phyloP scores from a whole-genome alignment of 228 moss, liverwort and hornwort species.

The Sphagnum magellanicum region DNA sequence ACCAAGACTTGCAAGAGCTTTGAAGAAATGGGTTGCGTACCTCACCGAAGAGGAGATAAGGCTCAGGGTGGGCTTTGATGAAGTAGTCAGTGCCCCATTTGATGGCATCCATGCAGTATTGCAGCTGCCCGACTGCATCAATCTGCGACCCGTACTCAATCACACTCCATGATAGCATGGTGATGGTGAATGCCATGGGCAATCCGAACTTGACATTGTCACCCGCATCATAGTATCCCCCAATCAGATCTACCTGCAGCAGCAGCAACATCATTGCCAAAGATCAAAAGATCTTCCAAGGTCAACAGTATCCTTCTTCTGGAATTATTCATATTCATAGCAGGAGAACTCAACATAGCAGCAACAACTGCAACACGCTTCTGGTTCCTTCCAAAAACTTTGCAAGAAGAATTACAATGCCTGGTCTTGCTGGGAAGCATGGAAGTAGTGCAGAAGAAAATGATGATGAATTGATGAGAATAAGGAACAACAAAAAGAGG shows the following conservation, averaged over 20 bases:
- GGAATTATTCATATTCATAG: too few species aligned
- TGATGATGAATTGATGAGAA: too few species aligned
- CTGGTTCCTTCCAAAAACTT: too few species aligned
- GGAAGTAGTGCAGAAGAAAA: too few species aligned
- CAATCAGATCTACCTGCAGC: conserved; percentile 11
- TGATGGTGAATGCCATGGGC: conserved; percentile 10
- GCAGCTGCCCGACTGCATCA: conserved; percentile 8
- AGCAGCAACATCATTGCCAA: not conserved
- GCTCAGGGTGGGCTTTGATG: conserved; percentile 18
- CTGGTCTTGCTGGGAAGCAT: too few species aligned
- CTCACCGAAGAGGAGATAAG: conserved; percentile 27
- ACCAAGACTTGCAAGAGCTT: too few species aligned
- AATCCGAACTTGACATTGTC: conserved; percentile 13
- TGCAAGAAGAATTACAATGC: too few species aligned
- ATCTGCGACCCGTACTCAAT: conserved; percentile 9
- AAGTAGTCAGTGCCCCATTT: conserved; percentile 15
- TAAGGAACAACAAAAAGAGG: too few species aligned
- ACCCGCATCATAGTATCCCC: conserved; percentile 12
- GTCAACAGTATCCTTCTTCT: too few species aligned
- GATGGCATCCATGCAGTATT: conserved; percentile 8
- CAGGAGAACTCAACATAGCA: too few species aligned
- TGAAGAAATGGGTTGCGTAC: not conserved
- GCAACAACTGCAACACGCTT: too few species aligned
- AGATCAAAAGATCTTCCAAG: too few species aligned
- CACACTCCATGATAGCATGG: conserved; percentile 15